A percentile compares a stretch with the other conserved stretches of the same genome.
phyloP scores from a whole-genome alignment of 306 rosid genomes.

The Bauhinia variegata region DNA sequence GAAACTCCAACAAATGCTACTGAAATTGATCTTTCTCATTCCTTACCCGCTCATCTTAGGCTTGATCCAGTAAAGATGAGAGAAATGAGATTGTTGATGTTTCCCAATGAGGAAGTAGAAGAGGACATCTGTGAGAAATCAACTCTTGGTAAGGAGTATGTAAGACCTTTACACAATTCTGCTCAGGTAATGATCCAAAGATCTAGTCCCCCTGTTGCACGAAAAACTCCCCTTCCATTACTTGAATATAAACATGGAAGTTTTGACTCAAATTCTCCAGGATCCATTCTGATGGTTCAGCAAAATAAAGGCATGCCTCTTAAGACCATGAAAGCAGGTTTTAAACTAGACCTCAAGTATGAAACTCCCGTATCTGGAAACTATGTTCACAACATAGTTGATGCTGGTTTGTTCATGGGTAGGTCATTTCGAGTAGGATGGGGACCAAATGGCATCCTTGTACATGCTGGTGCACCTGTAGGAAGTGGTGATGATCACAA shows the following conservation, averaged over 20 bases:
- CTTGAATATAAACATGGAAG: conserved; percentile 81
- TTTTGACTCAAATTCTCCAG: conserved; percentile 69
- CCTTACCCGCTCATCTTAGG: conserved; percentile 94
- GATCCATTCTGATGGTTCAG: conserved; percentile 83
- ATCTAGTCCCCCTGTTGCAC: conserved; percentile 58
- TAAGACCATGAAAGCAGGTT: conserved; percentile 63
- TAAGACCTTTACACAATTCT: conserved; percentile 55
- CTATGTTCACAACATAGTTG: conserved; percentile 75
- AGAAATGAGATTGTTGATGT: conserved; percentile 93
- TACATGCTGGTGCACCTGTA: conserved; percentile 76
- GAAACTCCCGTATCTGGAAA: conserved; percentile 69
- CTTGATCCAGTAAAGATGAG: conserved; percentile 91
- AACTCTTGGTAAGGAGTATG: conserved; percentile 55
- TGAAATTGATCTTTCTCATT: conserved; percentile 74
- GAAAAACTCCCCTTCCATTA: conserved; percentile 88
- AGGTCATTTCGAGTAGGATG: conserved; percentile 95
- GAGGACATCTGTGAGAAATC: conserved; percentile 52
- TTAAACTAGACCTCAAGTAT: conserved; percentile 68
- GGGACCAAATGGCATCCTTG: conserved; percentile 96
- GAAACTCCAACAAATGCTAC: conserved; percentile 45
- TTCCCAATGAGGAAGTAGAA: conserved; percentile 56
- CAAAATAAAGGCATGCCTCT: conserved; percentile 65
- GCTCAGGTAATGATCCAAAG: conserved; percentile 50
- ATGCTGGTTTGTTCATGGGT: conserved; percentile 97
- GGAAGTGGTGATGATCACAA: conserved; percentile 56